A percentile compares a stretch with the other conserved stretches of the same genome.
Evolutionary conservation across 257 asterid species (phyloP).

Genomic region (Haberlea rhodopensis): DNA sequence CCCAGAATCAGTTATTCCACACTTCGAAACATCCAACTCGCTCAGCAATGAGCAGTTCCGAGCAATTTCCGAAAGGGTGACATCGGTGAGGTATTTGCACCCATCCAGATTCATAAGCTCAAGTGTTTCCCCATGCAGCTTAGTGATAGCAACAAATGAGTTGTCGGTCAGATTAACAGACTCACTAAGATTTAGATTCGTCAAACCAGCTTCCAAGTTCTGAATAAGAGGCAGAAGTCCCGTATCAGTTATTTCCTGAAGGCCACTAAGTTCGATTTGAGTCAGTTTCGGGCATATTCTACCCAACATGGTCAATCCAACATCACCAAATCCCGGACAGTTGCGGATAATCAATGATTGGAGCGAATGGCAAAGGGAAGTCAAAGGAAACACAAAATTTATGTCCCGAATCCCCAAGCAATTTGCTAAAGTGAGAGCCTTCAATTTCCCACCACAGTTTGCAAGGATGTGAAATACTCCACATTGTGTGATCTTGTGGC

Average conservation of each 20-base stretch:
- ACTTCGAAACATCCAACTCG: constrained; percentile 67
- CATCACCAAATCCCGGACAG: constrained; percentile 76
- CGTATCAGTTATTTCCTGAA: constrained; percentile 51
- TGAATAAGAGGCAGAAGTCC: constrained; percentile 66
- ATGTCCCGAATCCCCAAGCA: constrained; percentile 74
- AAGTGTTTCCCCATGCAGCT: constrained; percentile 62
- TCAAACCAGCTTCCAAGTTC: constrained; percentile 55
- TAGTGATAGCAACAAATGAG: constrained; percentile 45
- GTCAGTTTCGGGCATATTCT: constrained; percentile 59
- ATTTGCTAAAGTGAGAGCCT: constrained; percentile 54
- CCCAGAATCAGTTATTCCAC: constrained; percentile 62
- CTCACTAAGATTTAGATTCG: constrained; percentile 60
- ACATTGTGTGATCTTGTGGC: constrained; percentile 69
- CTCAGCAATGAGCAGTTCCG: constrained; percentile 48
- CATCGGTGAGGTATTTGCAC: constrained; percentile 57
- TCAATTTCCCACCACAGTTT: constrained; percentile 52
- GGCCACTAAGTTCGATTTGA: constrained; percentile 53
- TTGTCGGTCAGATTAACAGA: constrained; percentile 66
- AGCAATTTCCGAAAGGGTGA: constrained; percentile 54
- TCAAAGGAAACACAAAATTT: constrained; percentile 32
- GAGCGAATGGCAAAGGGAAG: constrained; percentile 49
- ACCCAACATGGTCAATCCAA: constrained; percentile 50
- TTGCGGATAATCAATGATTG: constrained; percentile 55
- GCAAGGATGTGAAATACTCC: constrained; percentile 68
- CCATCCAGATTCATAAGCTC: constrained; percentile 70